Evolutionary conservation across 257 asterid genomes (phyloP), one percentile per base, ranked within the genome.

Genomic region (Solanum sejunctum): DNA sequence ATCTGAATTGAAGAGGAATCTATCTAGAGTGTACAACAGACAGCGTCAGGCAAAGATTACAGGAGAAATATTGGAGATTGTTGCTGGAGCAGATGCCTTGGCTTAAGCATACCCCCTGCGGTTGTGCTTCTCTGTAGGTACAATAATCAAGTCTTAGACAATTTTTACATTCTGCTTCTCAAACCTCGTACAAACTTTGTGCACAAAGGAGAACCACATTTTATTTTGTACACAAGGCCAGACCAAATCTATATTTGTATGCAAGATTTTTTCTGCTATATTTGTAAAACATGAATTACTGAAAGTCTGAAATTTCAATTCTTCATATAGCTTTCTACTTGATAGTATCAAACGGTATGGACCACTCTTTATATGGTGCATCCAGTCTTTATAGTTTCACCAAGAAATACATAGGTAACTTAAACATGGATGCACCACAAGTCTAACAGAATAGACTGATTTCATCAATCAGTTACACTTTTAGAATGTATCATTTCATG

Each of bases 51-150:
- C 98, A 2, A 95, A 95, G 95, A 93, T 95, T 60, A 94, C 99
- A 0, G 99, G 97, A 36, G 99, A 95, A 85, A 94, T 96, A 83
- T 88, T 94, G 97, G 99, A 96, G 93, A 95, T 95, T 89, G 93
- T 94, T 88, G 93, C 98, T 17, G 98, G 99, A 69, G 97, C 99
- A 72, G 81, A 90, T 51, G 95, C 98, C 64, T 82, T 91, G 89
- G 0, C 16, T 81, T 93, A 86, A 91, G 80, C 56, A 57, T 21
- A 63, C 52, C 78, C 64, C 87, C 78, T 67, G 85, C 86, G 55
- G 75, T 47, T 47, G 86, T 80, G 84, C 80, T 89, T 87, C 82
- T 26, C 72, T 73, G 51, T 83, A 82, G 90, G 92, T 89, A 89
- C 87, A 83, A 86, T 88, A 80, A 85, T 82, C 82, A 88, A 89